A percentile compares a stretch with the other conserved stretches of the same genome.
phyloP scores from a whole-genome alignment of 306 rosid species.

The Cucurbita pepo region DNA sequence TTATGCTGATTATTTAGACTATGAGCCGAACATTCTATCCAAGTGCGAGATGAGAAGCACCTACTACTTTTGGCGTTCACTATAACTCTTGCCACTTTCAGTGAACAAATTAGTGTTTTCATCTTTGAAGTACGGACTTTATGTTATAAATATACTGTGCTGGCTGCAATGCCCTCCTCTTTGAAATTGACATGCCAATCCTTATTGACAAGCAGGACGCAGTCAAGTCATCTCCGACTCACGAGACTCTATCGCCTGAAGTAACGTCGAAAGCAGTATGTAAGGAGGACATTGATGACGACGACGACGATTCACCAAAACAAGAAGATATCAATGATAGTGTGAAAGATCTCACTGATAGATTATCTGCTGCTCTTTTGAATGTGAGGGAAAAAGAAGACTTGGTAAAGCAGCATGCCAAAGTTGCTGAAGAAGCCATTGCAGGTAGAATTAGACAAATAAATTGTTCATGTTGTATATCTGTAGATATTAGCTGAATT shows the following conservation, averaged over 20 bases:
- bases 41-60: neutral
- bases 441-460: constrained; percentile 39
- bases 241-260: constrained; percentile 46
- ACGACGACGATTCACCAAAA: neutral
- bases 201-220: constrained; percentile 36
- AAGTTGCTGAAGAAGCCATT: constrained; percentile 98
- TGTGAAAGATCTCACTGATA: constrained; percentile 43
- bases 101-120: neutral
- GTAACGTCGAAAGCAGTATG: constrained; percentile 33
- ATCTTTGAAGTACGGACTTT: neutral
- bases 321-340: constrained; percentile 25
- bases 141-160: neutral
- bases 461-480: neutral
- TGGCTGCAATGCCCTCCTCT: neutral
- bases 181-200: neutral
- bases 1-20: neutral
- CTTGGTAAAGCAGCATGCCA: constrained; percentile 87
- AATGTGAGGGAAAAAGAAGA: constrained; percentile 83
- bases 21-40: neutral
- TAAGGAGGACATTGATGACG: constrained; percentile 10
- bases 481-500: neutral
- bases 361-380: constrained; percentile 67
- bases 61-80: neutral
- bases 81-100: neutral
- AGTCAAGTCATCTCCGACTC: constrained; percentile 45